Percentiles rank a stretch among this genome's conserved stretches.
Evolutionary conservation across 495 filamentous ascomycete species (phyloP).

Genomic region (Hypoxylon fragiforme): DNA sequence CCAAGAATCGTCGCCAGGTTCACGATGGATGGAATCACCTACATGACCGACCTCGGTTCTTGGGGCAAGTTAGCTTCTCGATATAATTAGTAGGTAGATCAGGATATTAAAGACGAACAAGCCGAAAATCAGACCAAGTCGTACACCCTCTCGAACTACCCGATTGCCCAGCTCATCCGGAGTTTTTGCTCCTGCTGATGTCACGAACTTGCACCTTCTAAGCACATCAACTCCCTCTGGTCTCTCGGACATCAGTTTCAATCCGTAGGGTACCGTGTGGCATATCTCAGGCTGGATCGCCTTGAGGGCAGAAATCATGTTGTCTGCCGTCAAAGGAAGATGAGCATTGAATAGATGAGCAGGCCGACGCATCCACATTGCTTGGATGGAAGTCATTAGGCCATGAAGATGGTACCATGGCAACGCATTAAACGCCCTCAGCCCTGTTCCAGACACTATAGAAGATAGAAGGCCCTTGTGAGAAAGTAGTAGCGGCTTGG

Average conservation of each 20-base stretch:
- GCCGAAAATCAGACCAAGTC: constrained; percentile 56
- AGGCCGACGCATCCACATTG: constrained; percentile 56
- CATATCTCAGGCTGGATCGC: constrained; percentile 53
- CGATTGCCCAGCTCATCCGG: constrained; percentile 62
- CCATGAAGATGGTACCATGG: constrained; percentile 61
- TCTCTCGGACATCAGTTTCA: constrained; percentile 57
- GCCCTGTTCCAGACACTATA: constrained; percentile 38
- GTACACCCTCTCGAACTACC: constrained; percentile 52
- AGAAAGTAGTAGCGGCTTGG: constrained; percentile 53
- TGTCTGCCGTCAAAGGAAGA: constrained; percentile 57
- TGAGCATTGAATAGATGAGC: constrained; percentile 55
- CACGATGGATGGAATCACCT: constrained; percentile 51
- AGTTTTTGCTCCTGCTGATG: constrained; percentile 56
- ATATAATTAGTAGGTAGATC: not conserved
- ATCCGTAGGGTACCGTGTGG: constrained; percentile 60
- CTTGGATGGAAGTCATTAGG: constrained; percentile 50
- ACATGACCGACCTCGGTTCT: constrained; percentile 61
- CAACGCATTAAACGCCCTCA: constrained; percentile 58
- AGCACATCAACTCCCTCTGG: constrained; percentile 51
- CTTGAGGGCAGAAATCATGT: constrained; percentile 51
- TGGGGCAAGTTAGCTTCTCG: constrained; percentile 4
- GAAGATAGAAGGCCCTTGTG: constrained; percentile 44
- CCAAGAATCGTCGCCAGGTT: constrained; percentile 53
- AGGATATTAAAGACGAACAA: constrained; percentile 43
- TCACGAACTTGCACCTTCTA: constrained; percentile 50